Conservation (phyloP, 371 early-diverging fungal species). For the Entomophthora muscae region DNA sequence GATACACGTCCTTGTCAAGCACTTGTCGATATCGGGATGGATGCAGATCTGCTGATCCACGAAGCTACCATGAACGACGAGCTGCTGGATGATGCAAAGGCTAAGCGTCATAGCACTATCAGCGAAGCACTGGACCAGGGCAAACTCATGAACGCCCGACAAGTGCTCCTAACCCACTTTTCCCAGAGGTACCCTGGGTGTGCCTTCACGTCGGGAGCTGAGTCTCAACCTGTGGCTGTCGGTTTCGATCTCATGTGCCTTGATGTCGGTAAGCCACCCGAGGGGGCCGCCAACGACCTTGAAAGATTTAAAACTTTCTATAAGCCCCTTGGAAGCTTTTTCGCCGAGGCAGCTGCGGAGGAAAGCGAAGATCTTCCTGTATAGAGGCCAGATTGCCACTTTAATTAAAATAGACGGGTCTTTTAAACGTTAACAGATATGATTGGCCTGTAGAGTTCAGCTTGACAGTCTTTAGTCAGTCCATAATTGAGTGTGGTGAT, state of each 20-base stretch:
- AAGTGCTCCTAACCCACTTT: slow-evolving; percentile 89
- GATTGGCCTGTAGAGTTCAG: too few species aligned
- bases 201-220: background rate
- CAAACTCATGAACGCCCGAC: slow-evolving; percentile 59
- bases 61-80: slow-evolving; percentile 91
- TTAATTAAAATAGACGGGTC: too few species aligned
- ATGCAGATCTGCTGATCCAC: slow-evolving; percentile 76
- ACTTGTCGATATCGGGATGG: slow-evolving; percentile 50
- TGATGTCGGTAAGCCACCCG: slow-evolving; percentile 1
- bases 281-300: background rate
- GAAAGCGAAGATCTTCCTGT: too few species aligned
- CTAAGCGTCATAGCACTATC: slow-evolving; percentile 80
- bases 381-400: too few species aligned
- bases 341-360: background rate
- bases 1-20: slow-evolving; percentile 84
- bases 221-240: background rate
- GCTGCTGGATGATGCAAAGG: slow-evolving; percentile 57
- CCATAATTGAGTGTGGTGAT: too few species aligned
- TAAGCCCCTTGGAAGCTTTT: background rate
- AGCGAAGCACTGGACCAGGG: slow-evolving; percentile 78
- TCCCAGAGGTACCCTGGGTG: slow-evolving; percentile 69
- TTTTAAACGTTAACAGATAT: too few species aligned
- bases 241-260: background rate
- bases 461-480: too few species aligned
- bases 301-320: background rate